phyloP scores from a whole-genome alignment of 2,329 filamentous ascomycete species.

The Dothistroma septosporum region DNA sequence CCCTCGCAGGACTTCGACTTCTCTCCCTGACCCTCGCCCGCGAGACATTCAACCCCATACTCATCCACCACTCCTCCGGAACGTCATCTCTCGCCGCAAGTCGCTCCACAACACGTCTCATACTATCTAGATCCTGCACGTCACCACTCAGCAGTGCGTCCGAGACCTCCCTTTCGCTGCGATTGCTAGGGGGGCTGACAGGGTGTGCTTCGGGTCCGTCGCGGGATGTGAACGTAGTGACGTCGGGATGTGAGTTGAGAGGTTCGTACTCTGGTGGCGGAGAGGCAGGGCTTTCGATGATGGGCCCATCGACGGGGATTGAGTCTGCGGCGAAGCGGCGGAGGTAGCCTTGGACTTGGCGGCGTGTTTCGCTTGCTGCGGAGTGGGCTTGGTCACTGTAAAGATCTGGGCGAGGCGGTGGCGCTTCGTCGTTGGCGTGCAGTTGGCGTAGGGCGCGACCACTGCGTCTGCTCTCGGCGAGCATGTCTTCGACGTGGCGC shows the following conservation, averaged over 20 bases:
- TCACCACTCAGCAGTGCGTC: constrained; percentile 26
- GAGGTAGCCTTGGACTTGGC: constrained; percentile 25
- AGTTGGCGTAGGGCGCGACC: constrained; percentile 1
- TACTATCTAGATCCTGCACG: constrained; percentile 52
- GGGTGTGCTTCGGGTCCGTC: constrained; percentile 27
- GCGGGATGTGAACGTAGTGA: constrained; percentile 21
- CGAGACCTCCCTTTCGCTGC: constrained; percentile 22
- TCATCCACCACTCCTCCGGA: constrained; percentile 74
- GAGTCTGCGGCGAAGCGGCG: constrained; percentile 21
- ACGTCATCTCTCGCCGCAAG: constrained; percentile 69
- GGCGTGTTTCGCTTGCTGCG: constrained; percentile 16
- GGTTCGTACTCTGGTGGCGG: constrained; percentile 28
- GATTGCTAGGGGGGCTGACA: constrained; percentile 25
- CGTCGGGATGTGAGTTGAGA: constrained; percentile 16
- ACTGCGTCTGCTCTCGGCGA: constrained; percentile 6
- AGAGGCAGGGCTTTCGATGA: constrained; percentile 13
- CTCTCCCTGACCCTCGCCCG: constrained; percentile 20
- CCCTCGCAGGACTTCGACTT: constrained; percentile 9
- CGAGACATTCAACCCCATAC: constrained; percentile 38
- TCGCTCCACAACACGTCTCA: constrained; percentile 68
- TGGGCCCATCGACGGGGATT: constrained; percentile 5
- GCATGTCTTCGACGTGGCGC: constrained; percentile 10
- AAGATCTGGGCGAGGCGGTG: constrained; percentile 19
- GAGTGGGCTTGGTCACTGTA: constrained; percentile 17
- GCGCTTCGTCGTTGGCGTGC: constrained; percentile 3